These are phyloP conservation scores for Baorangia bicolor DNA, from an alignment of 768 basidiomycete species.

Conservation along the genomic window DNA sequence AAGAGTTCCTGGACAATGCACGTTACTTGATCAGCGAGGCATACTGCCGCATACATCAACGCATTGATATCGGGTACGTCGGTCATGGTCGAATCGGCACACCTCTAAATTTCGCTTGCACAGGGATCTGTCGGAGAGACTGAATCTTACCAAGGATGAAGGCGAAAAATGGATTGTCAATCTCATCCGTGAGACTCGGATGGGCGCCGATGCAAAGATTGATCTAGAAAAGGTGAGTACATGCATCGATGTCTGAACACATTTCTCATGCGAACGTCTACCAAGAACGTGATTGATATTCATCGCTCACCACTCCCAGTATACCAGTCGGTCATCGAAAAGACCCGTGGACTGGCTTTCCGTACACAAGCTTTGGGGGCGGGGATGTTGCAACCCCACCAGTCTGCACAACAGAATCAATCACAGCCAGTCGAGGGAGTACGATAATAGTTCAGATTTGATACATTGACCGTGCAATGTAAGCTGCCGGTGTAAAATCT, in stretches of 20 bases:
- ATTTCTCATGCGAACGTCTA: conserved; percentile 9
- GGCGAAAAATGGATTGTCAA: conserved; percentile 99
- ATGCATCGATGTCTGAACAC: neutral
- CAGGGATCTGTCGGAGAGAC: conserved; percentile 88
- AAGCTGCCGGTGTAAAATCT: conserved; percentile 3
- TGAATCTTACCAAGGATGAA: conserved; percentile 92
- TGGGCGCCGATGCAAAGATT: conserved; percentile 97
- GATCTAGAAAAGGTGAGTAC: conserved; percentile 83
- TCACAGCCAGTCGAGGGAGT: conserved; percentile 31
- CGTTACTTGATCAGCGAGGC: conserved; percentile 95
- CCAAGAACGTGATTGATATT: conserved; percentile 94
- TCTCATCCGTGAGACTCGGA: conserved; percentile 94
- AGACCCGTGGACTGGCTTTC: conserved; percentile 87
- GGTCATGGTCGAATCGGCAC: neutral
- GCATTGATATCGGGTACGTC: conserved; percentile 79
- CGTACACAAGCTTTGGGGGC: conserved; percentile 88
- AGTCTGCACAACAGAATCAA: conserved; percentile 30
- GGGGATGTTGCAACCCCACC: conserved; percentile 52
- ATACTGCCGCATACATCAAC: conserved; percentile 95
- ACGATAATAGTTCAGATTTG: conserved; percentile 13
- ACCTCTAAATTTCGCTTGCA: neutral
- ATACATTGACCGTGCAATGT: conserved; percentile 5
- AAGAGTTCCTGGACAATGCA: conserved; percentile 96
- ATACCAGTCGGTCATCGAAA: conserved; percentile 94
- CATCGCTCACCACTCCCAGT: conserved; percentile 85